Percentiles rank a stretch among this genome's conserved stretches.
Conservation (phyloP, 225 moss, liverwort and hornwort species). For the Pleurozium schreberi region DNA sequence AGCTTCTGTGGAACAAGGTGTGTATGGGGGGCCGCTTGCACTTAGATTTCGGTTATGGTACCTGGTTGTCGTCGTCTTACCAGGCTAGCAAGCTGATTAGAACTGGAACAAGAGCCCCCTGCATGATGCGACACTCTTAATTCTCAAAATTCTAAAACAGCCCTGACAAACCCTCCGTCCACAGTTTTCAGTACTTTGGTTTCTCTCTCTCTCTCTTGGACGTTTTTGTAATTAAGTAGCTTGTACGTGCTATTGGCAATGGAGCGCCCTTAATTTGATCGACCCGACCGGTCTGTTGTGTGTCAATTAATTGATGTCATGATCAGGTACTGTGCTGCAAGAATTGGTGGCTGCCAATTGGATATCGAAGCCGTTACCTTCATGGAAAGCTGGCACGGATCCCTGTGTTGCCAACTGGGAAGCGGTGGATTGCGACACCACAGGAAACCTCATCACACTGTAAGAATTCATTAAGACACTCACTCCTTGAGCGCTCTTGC, state of each 20-base stretch:
- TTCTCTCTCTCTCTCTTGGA: background rate
- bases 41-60: background rate
- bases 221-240: background rate
- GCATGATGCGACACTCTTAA: background rate
- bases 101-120: background rate
- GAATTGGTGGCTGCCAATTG: slow-evolving; percentile 11
- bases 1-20: slow-evolving; percentile 25
- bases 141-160: background rate
- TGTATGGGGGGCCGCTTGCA: background rate
- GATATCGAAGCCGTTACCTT: slow-evolving; percentile 4
- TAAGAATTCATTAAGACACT: background rate
- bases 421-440: slow-evolving; percentile 10
- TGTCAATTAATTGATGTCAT: background rate
- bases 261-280: background rate
- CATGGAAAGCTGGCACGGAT: slow-evolving; percentile 26
- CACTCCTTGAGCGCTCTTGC: background rate
- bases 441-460: slow-evolving; percentile 11
- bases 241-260: background rate
- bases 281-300: background rate
- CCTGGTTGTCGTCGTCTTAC: background rate
- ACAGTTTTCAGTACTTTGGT: background rate
- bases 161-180: background rate
- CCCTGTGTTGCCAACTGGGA: slow-evolving; percentile 19
- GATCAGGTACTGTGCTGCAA: slow-evolving; percentile 13
- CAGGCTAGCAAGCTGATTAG: background rate